A percentile compares a stretch with the other conserved stretches of the same genome.
These are phyloP conservation scores for Apiospora malaysiana DNA, from an alignment of 2,329 filamentous ascomycete species.

Conservation along the genomic window DNA sequence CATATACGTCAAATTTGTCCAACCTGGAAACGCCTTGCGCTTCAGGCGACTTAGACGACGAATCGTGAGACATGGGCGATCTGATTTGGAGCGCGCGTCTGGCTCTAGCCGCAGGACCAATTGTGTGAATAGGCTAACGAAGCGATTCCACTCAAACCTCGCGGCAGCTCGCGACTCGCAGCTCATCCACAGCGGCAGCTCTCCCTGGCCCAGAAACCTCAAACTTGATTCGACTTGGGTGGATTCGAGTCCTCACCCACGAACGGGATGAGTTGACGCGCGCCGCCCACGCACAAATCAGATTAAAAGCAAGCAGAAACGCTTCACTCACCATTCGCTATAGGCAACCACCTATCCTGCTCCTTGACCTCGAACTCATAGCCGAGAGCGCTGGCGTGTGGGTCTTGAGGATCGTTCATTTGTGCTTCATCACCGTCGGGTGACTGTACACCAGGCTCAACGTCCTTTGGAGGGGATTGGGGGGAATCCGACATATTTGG, in stretches of 20 bases:
- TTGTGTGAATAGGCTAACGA: constrained; percentile 41
- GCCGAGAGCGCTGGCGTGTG: constrained; percentile 75
- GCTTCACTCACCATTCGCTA: constrained; percentile 95
- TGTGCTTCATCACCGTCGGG: constrained; percentile 85
- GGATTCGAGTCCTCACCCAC: constrained; percentile 35
- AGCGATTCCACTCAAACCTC: constrained; percentile 53
- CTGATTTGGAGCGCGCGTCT: constrained; percentile 43
- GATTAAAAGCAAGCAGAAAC: constrained; percentile 42
- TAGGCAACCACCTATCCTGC: constrained; percentile 98
- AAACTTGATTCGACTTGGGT: constrained; percentile 33
- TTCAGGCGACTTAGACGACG: constrained; percentile 57
- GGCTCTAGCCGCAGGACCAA: constrained; percentile 49
- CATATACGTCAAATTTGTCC: constrained; percentile 62
- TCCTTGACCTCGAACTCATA: constrained; percentile 99
- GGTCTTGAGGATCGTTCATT: constrained; percentile 87
- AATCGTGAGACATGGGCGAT: constrained; percentile 64
- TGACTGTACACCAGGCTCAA: constrained; percentile 91
- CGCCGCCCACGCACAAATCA: constrained; percentile 57
- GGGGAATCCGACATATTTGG: constrained; percentile 90
- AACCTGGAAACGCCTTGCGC: constrained; percentile 53
- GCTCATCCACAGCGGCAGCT: constrained; percentile 27
- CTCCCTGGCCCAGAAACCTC: constrained; percentile 36
- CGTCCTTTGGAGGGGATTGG: constrained; percentile 91
- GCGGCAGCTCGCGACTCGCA: constrained; percentile 27
- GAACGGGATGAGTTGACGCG: constrained; percentile 29